Evolutionary conservation across 2,329 filamentous ascomycete genomes (phyloP).

Genomic region (Hypoxylon sp.): DNA sequence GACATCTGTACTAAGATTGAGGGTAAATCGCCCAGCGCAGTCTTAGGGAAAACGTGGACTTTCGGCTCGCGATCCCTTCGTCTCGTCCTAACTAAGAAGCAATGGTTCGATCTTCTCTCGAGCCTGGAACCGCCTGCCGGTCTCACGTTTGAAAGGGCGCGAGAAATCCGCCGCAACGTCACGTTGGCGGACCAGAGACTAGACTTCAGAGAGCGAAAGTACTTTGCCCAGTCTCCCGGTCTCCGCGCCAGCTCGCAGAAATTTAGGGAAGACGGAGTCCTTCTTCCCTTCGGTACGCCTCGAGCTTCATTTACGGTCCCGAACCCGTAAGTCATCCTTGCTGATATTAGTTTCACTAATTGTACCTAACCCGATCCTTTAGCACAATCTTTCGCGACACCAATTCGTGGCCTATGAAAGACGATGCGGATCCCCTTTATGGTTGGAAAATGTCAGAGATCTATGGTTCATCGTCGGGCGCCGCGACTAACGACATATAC

Average conservation of each 20-base stretch:
- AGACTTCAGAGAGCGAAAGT: constrained; percentile 20
- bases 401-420: constrained; percentile 53
- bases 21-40: neutral
- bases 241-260: constrained; percentile 44
- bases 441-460: constrained; percentile 53
- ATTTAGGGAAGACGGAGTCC: constrained; percentile 54
- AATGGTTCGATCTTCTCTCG: constrained; percentile 17
- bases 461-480: constrained; percentile 17
- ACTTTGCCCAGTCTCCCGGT: constrained; percentile 9
- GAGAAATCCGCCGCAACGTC: constrained; percentile 15
- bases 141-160: constrained; percentile 20
- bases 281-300: constrained; percentile 54
- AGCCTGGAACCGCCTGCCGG: constrained; percentile 15
- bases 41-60: constrained; percentile 25
- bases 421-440: constrained; percentile 52
- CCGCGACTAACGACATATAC: constrained; percentile 53
- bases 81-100: constrained; percentile 20
- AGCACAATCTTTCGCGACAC: constrained; percentile 54
- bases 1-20: constrained; percentile 22
- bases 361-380: constrained; percentile 22
- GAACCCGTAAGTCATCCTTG: constrained; percentile 55
- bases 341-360: neutral
- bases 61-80: constrained; percentile 19
- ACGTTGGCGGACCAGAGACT: constrained; percentile 23
- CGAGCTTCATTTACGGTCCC: constrained; percentile 50